Percentiles rank a stretch among this genome's conserved stretches.
phyloP scores from a whole-genome alignment of 192 early-diverging fungal genomes.

The Linnemannia zychae region DNA sequence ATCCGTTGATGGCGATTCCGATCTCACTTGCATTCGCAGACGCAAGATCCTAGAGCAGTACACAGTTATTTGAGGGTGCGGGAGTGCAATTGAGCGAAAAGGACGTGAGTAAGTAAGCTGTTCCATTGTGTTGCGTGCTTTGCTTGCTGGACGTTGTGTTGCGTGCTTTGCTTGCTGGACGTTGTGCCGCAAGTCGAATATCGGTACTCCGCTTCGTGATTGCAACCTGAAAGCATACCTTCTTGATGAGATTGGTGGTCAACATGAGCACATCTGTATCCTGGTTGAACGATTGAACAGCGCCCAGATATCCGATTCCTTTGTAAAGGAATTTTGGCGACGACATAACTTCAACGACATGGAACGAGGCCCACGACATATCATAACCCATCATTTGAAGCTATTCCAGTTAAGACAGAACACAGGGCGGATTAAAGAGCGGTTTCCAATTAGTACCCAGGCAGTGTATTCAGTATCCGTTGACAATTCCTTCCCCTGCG shows the following conservation, averaged over 20 bases:
- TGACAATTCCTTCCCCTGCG: neutral
- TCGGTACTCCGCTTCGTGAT: conserved; percentile 15
- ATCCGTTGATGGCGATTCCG: conserved; percentile 90
- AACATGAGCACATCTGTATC: conserved; percentile 98
- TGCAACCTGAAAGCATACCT: conserved; percentile 66
- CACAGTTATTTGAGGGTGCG: neutral
- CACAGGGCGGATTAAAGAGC: neutral
- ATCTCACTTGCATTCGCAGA: conserved; percentile 88
- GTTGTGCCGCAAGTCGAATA: conserved; percentile 4
- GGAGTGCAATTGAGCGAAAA: neutral
- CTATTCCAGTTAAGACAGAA: conserved; percentile 46
- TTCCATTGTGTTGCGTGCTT: too few relatives aligned
- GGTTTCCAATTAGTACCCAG: neutral
- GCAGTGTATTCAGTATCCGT: neutral
- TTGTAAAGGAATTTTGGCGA: conserved; percentile 89
- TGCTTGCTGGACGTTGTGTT: neutral
- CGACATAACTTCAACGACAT: conserved; percentile 97
- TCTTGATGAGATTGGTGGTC: conserved; percentile 96
- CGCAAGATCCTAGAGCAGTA: conserved; percentile 80
- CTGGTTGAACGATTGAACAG: conserved; percentile 88
- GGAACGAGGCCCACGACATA: conserved; percentile 97
- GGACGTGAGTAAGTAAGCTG: neutral
- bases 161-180: too few relatives aligned
- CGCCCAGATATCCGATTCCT: conserved; percentile 93
- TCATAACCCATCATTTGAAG: conserved; percentile 98